phyloP scores from a whole-genome alignment of 352 stramenopile species.

The Pythium sp. region DNA sequence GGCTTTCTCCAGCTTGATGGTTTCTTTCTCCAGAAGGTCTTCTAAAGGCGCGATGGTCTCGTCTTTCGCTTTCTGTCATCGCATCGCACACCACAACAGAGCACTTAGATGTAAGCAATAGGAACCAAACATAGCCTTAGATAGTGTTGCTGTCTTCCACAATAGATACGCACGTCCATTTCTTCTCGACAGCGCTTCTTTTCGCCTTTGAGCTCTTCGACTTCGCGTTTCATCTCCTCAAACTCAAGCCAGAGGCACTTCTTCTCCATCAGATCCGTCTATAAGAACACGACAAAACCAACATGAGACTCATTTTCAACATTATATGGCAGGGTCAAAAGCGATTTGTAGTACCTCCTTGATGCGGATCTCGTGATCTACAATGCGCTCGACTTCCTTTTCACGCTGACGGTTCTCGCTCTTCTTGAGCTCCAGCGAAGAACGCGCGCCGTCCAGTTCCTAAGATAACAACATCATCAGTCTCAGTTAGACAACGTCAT shows the following conservation, averaged over 20 bases:
- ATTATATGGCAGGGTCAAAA: too few species aligned
- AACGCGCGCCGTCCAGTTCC: conserved; percentile 61
- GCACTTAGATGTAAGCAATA: background rate
- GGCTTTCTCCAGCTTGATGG: conserved; percentile 52
- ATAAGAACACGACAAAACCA: background rate
- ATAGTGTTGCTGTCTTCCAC: background rate
- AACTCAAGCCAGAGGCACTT: conserved; percentile 87
- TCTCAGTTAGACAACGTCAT: background rate
- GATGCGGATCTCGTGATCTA: conserved; percentile 76
- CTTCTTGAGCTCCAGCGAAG: conserved; percentile 78
- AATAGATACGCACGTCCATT: conserved; percentile 45
- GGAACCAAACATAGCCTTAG: background rate
- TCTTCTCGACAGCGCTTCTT: conserved; percentile 68
- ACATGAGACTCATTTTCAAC: background rate
- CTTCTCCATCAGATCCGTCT: conserved; percentile 85
- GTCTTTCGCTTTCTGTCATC: conserved; percentile 54
- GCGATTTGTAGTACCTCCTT: conserved; percentile 45
- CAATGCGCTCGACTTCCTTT: conserved; percentile 82
- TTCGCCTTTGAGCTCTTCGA: conserved; percentile 62
- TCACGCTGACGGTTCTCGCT: conserved; percentile 79
- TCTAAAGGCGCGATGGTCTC: conserved; percentile 63
- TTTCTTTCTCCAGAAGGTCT: conserved; percentile 67
- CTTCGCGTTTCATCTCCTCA: conserved; percentile 65
- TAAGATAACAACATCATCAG: conserved; percentile 15
- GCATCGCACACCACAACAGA: too few species aligned